Percentiles rank a stretch among this genome's conserved stretches.
Evolutionary conservation across 2,329 filamentous ascomycete species (phyloP).

Genomic region (Colletotrichum spinosum): DNA sequence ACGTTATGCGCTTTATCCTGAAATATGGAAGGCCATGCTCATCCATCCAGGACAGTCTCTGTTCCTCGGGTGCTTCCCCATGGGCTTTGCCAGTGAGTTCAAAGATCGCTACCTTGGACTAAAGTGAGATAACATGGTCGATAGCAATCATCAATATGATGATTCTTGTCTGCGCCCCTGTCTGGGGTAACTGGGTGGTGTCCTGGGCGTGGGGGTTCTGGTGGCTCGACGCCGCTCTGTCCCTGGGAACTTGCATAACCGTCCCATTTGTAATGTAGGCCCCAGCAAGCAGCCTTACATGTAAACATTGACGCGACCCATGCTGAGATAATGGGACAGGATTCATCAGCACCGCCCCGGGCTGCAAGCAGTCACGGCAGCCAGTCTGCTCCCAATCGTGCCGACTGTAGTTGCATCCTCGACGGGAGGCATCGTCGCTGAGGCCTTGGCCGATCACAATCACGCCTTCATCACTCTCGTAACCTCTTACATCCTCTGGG

Average conservation of each 20-base stretch:
- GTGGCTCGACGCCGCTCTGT: conserved; percentile 67
- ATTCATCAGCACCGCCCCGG: conserved; percentile 58
- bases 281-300: too few species aligned
- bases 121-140: not conserved
- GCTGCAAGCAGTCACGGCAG: conserved; percentile 71
- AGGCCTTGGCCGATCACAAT: conserved; percentile 20
- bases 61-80: conserved; percentile 76
- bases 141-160: conserved; percentile 72
- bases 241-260: conserved; percentile 64
- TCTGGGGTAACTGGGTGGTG: conserved; percentile 71
- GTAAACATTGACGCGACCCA: too few species aligned
- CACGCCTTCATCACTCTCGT: conserved; percentile 64
- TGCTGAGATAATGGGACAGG: not conserved
- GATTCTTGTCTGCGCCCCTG: conserved; percentile 65
- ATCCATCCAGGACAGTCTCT: conserved; percentile 74
- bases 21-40: conserved; percentile 75
- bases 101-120: not conserved
- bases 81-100: conserved; percentile 70
- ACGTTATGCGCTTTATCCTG: conserved; percentile 73
- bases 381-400: conserved; percentile 74
- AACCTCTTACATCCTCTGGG: conserved; percentile 77
- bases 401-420: conserved; percentile 74
- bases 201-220: conserved; percentile 68
- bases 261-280: conserved; percentile 67
- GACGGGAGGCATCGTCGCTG: conserved; percentile 61